Percentiles rank a stretch among this genome's conserved stretches.
These are phyloP conservation scores for Epichloe bromicola DNA, from an alignment of 2,329 filamentous ascomycete species.

Conservation along the genomic window DNA sequence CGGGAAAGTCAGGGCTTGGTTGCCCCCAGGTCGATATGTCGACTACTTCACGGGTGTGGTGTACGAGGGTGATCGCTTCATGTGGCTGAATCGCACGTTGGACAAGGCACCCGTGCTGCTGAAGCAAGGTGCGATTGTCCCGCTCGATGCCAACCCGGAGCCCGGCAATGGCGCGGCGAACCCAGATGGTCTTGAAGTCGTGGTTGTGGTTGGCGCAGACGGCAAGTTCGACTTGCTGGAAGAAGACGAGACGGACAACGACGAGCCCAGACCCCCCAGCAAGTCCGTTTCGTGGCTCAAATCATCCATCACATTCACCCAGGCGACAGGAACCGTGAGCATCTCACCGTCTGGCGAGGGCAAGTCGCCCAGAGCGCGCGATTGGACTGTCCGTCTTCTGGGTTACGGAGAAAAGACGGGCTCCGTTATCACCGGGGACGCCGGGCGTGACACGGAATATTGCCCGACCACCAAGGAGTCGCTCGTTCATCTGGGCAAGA, in stretches of 20 bases:
- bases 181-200: conserved; percentile 33
- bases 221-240: conserved; percentile 24
- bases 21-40: conserved; percentile 41
- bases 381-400: conserved; percentile 7
- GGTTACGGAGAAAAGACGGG: not conserved
- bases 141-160: conserved; percentile 31
- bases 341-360: conserved; percentile 1
- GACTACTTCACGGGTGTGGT: conserved; percentile 45
- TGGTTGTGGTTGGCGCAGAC: conserved; percentile 34
- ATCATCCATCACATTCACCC: conserved; percentile 6
- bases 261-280: not conserved
- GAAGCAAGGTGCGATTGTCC: conserved; percentile 43
- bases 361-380: not conserved
- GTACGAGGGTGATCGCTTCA: conserved; percentile 41
- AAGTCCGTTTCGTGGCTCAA: conserved; percentile 3
- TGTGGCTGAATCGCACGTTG: conserved; percentile 38
- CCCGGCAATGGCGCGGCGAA: conserved; percentile 35
- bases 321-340: conserved; percentile 4
- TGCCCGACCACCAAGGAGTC: not conserved
- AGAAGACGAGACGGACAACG: conserved; percentile 6
- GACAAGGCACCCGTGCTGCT: conserved; percentile 39
- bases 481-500: conserved; percentile 5
- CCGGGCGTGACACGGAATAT: no score
- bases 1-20: conserved; percentile 38
- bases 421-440: not conserved